Base-by-base conservation (phyloP, 169 alveolate species). In the Eimeria sp. region DNA sequence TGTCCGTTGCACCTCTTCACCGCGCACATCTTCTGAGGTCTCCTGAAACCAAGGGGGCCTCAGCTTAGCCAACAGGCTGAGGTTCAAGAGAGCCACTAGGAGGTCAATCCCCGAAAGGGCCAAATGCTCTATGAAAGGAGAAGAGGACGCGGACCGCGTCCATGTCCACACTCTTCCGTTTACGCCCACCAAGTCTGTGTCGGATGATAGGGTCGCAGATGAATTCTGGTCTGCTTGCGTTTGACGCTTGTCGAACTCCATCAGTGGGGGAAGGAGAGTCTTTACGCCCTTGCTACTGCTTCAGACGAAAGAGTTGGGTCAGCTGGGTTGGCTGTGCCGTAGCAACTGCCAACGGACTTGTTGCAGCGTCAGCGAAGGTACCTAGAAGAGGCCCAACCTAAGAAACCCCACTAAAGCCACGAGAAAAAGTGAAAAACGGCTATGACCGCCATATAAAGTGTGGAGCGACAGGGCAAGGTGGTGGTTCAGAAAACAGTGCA, bases 11-110 rank as follows among this genome's bases (percentile, higher is more conserved):
- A n/a, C 76, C 40, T 14, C 75, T 5, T 83, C 91, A 0, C 54
- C 58, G 30, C 76, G 49, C 54, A 54, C 91, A 4, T 83, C 91
- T 25, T 83, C 91, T 5, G 91, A 83, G 9, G 54, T 54, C 76
- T 83, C 91, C 18, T 51, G 75, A 40, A 51, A 83, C 91, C 91
- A 83, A 6, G 91, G 49, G 13, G 91, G 91, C 91, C 91, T 20
- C 57, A 51, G 34, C 18, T 18, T 14, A 9, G 27, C 34, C 76
- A 51, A 22, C 76, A 83, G 34, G 27, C 75, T 27, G 51, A 83
- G 58, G 27, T 83, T 51, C 40, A 63, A 22, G 51, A 63, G 5
- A 7, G 76, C 75, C 76, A 83, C 51, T 34, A 83, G 51, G 30
- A 49, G 43, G 54, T 83, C 91, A 11, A 43, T n/a, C 6, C 54